Base-by-base conservation (phyloP, 352 stramenopile species). In the Globisporangium nodosum region DNA sequence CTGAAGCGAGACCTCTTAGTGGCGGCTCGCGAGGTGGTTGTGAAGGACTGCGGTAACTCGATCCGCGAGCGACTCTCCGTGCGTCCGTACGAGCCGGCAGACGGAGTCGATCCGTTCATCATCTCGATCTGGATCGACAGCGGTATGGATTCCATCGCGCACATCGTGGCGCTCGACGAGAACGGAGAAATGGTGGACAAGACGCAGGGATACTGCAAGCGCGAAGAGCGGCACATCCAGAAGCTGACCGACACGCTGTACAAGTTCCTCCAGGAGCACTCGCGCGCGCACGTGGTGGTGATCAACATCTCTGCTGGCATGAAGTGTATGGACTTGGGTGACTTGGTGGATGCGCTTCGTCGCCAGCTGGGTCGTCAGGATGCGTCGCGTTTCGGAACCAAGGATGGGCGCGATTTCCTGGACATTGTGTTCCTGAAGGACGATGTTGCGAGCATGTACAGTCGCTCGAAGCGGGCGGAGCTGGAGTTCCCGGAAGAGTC, bases 281-380 rank as follows among this genome's bases (percentile, higher is more conserved):
- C 78, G 9, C 70, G 76, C 62, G 92, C 83, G 11, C 75, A 93
- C 57, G 86, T 92, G 0, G 84, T 96, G 33, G 86, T 94, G 20
- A 90, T 96, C 63, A 96, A 96, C 69, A 81, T 93, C 18, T 92
- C 82, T n/a, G 86, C 81, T 1, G 84, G 86, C 18, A 88, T 90
- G 72, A 96, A 96, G 63, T 93, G 84, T 54, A 92, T 96, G 79
- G 86, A 96, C 54, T 89, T 96, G 79, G 86, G 86, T 68, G 84
- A 88, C 21, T 71, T 96, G 13, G 86, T 96, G 30, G 84, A 94
- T 71, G 81, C 83, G 21, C 74, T 93, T 21, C 84, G 86, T 40
- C 81, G 81, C 43, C 70, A 94, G 60, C 63, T 96, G 3, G 79
- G 81, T 16, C 69, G 86, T 56, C 69, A 88, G 62, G 76, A 90